Base-by-base conservation (phyloP, 2,329 filamentous ascomycete species). In the Botrytis deweyae region DNA sequence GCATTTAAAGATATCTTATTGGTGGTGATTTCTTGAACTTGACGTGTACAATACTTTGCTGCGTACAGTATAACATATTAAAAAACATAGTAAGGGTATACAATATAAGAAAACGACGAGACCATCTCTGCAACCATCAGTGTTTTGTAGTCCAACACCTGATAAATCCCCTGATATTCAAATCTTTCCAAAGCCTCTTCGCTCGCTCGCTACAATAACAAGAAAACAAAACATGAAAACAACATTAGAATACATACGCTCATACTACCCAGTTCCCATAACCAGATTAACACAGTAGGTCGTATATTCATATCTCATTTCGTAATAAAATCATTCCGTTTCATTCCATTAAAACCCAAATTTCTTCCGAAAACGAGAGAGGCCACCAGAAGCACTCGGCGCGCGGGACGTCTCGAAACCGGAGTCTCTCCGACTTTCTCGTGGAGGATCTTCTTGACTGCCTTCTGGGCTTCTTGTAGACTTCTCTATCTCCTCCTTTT, bases 301-400 rank as follows among this genome's bases (percentile, higher is more conserved):
- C 55, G 49, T 67, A 72, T 72, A 64, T 61, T 72, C 71, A 46
- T 74, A 55, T 72, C 67, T 65, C 65, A 42, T 69, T 71, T 65
- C 71, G n/a, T 73, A 58, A 65, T 46, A 33, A 59, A 59, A 62
- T 69, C 65, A 40, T 73, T 40, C 40, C 29, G 49, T 42, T 44
- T 6, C 42, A 18, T 59, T 52, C 63, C 72, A 59, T 74, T 76
- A 79, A 38, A 75, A 77, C 49, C 76, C 77, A 68, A 79, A 77
- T 76, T 77, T 81, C 74, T 78, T 81, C 75, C 76, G 80, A 29
- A 79, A 76, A 73, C 80, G 77, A 67, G 80, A 81, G 40, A 88
- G 88, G 40, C 90, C 93, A 33, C 85, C 97, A 72, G 96, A 89
- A 83, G 93, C 77, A 2, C 86, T 92, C 38, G 90, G 87, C 38